A percentile compares a stretch with the other conserved stretches of the same genome.
Evolutionary conservation across 2,329 filamentous ascomycete species (phyloP).

Genomic region (Eutypa lata): DNA sequence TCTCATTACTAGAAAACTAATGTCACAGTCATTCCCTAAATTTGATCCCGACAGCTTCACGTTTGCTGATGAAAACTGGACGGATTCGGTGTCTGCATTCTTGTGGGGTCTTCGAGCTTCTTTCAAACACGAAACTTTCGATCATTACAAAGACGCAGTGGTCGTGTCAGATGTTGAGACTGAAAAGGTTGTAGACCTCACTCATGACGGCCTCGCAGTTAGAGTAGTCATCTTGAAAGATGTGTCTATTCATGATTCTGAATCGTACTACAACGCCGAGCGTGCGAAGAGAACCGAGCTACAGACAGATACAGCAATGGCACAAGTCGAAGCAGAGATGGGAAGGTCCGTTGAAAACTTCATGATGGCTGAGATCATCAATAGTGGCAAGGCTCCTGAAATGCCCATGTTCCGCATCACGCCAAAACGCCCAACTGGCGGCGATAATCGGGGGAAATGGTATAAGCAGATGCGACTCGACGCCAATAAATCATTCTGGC

Average conservation of each 20-base stretch:
- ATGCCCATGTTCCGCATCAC: not conserved
- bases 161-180: not conserved
- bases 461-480: not conserved
- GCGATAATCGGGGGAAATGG: not conserved
- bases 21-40: not conserved
- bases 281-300: not conserved
- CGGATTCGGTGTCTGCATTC: not conserved
- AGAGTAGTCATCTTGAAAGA: not conserved
- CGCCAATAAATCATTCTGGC: not conserved
- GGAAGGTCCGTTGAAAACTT: conserved; percentile 1
- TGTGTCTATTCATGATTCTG: not conserved
- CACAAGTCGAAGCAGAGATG: not conserved
- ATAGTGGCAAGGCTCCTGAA: not conserved
- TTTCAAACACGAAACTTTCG: not conserved
- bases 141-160: not conserved
- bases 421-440: not conserved
- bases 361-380: not conserved
- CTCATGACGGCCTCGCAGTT: not conserved
- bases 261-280: not conserved
- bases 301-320: not conserved
- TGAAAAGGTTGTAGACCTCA: not conserved
- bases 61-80: not conserved
- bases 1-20: not conserved
- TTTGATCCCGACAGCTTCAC: not conserved
- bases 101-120: not conserved